Conservation (phyloP, 2,329 filamentous ascomycete genomes). For the Tolypocladium ovalisporum region DNA sequence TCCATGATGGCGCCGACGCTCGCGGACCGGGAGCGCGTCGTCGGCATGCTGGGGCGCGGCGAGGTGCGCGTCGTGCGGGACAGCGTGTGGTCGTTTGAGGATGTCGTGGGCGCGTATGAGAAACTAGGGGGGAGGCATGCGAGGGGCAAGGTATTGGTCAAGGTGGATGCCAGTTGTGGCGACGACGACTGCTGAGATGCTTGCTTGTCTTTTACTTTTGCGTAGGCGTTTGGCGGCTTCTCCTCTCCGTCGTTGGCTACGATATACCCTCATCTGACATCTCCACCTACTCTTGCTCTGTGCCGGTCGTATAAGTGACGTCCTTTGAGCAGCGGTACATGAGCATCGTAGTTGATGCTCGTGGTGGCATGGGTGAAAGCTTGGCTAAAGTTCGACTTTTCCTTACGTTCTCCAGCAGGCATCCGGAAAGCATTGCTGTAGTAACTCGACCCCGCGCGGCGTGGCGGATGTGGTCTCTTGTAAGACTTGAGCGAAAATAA, state of each 20-base stretch:
- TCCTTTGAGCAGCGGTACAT: too few species aligned
- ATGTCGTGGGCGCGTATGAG: conserved; percentile 24
- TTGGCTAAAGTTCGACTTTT: too few species aligned
- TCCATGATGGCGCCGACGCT: conserved; percentile 22
- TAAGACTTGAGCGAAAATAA: too few species aligned
- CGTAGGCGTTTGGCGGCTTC: not conserved
- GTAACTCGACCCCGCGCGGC: too few species aligned
- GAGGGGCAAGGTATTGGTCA: conserved; percentile 26
- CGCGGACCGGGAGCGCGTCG: conserved; percentile 20
- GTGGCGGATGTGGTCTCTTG: too few species aligned
- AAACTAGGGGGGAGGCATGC: conserved; percentile 21
- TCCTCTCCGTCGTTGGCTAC: too few species aligned
- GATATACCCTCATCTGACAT: too few species aligned
- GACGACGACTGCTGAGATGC: conserved; percentile 11
- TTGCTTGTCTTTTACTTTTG: not conserved
- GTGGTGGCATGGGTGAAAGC: not conserved
- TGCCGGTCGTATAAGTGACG: too few species aligned
- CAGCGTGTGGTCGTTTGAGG: conserved; percentile 23
- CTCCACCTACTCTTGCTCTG: too few species aligned
- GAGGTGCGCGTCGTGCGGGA: conserved; percentile 24
- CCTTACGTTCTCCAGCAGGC: too few species aligned
- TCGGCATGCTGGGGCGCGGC: conserved; percentile 21
- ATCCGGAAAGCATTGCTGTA: too few species aligned
- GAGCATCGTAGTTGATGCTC: not conserved
- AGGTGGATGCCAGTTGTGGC: conserved; percentile 13